phyloP scores from a whole-genome alignment of 139 green algal species.

The Edaphochlamys debaryana region DNA sequence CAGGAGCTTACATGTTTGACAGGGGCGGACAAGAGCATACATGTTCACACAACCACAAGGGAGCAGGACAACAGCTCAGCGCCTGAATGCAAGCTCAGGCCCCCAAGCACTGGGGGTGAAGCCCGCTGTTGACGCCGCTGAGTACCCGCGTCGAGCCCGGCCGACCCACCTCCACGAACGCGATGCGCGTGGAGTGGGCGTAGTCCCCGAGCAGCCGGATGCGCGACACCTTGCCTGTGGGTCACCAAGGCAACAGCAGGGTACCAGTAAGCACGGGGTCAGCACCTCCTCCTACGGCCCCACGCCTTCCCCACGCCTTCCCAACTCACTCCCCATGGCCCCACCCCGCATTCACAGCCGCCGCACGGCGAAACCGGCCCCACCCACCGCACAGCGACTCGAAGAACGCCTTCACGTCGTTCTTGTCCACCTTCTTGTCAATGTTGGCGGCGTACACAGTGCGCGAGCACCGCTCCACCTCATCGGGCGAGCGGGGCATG shows the following conservation, averaged over 20 bases:
- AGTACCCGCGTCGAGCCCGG: too few relatives aligned
- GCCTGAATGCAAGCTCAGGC: too few relatives aligned
- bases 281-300: too few relatives aligned
- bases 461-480: constrained; percentile 61
- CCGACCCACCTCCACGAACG: constrained; percentile 95
- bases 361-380: too few relatives aligned
- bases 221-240: constrained; percentile 77
- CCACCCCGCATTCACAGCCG: neutral
- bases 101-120: too few relatives aligned
- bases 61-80: too few relatives aligned
- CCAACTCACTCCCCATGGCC: neutral
- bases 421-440: constrained; percentile 77
- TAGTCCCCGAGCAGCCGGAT: constrained; percentile 91
- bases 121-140: too few relatives aligned
- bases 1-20: too few relatives aligned
- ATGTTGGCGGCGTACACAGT: constrained; percentile 98
- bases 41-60: too few relatives aligned
- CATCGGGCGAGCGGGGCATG: constrained; percentile 67
- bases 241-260: too few relatives aligned
- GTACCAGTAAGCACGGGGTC: too few relatives aligned
- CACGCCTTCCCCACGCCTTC: neutral
- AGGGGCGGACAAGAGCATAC: too few relatives aligned
- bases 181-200: constrained; percentile 91
- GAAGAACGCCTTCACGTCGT: constrained; percentile 89
- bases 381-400: constrained; percentile 88